Evolutionary conservation across 352 stramenopile species (phyloP), one percentile per base, ranked within the genome.

Genomic region (Globisporangium spinosum): DNA sequence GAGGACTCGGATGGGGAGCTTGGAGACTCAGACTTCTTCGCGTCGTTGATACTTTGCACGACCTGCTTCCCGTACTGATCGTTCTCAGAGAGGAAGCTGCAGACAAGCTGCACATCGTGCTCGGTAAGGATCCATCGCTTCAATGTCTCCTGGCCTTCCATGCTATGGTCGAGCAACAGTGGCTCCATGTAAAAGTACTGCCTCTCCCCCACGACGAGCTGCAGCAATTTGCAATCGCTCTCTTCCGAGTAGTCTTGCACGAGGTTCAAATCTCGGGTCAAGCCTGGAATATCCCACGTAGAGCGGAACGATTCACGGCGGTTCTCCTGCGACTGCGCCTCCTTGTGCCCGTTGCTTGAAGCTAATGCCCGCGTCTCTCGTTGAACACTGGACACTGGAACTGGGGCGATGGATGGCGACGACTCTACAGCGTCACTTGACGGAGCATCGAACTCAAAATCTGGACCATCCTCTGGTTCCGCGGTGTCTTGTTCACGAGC

Each of bases 171-270:
- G 0, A 77, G 45, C 1, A 55, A 22, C 15, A 91, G 71, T 1
- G 80, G 80, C 58, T 91, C 81, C 23, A 93, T 62, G 63, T 91
- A 93, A 29, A 93, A 93, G 34, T 93, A 93, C 62, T 93, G 85
- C 6, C 85, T 81, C 62, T 91, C 77, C 1, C 85, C 85, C 34
- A 78, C 76, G 3, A 93, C 53, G 23, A 90, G 79, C 10, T 65
- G 77, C 23, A 93, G 71, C 40, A 93, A n/a, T 43, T 77, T 76
- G 55, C 80, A 89, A 9, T 90, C 67, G 12, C 73, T 89, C 68
- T 93, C 85, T 9, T 77, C 73, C 2, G 77, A 81, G 74, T 91
- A 93, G 63, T 91, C 85, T 47, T 91, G 85, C 57, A 93, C 85
- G 70, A 91, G 72, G 63, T 93, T 93, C 53, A 93, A 70, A 35